Percentiles rank a stretch among this genome's conserved stretches.
These are phyloP conservation scores for Pseudogymnoascus sp. DNA, from an alignment of 2,329 filamentous ascomycete genomes.

Conservation along the genomic window DNA sequence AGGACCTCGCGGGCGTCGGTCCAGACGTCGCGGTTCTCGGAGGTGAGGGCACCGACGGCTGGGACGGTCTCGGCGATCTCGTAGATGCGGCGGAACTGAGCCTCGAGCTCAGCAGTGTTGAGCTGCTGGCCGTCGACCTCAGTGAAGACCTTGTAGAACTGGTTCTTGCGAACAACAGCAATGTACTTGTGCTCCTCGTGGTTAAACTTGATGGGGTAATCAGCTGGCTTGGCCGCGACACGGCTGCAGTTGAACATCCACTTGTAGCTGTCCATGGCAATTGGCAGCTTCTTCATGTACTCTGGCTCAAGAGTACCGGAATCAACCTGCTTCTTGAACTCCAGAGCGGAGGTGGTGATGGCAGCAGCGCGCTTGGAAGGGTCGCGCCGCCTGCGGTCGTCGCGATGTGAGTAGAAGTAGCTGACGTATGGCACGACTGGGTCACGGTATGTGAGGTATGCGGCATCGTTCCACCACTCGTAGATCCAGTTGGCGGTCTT, in stretches of 20 bases:
- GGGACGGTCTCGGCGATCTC: constrained; percentile 64
- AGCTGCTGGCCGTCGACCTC: constrained; percentile 77
- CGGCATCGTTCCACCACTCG: constrained; percentile 97
- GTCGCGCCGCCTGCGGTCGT: constrained; percentile 80
- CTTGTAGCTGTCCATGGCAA: constrained; percentile 97
- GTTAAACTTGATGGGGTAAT: constrained; percentile 76
- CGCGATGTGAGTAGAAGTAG: constrained; percentile 98
- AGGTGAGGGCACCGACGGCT: constrained; percentile 76
- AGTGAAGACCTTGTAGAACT: constrained; percentile 87
- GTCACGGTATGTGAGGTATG: constrained; percentile 88
- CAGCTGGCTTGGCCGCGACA: constrained; percentile 71
- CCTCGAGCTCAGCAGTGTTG: constrained; percentile 81
- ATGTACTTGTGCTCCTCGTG: constrained; percentile 75
- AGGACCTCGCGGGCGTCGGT: constrained; percentile 72
- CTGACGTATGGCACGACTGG: constrained; percentile 96
- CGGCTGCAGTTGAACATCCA: constrained; percentile 98
- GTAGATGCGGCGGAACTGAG: constrained; percentile 81
- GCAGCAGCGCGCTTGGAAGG: constrained; percentile 90
- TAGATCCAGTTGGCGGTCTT: constrained; percentile 87
- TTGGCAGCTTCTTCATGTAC: constrained; percentile 96
- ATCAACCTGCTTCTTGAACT: constrained; percentile 94
- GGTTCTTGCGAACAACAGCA: constrained; percentile 85
- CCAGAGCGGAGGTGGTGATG: constrained; percentile 73
- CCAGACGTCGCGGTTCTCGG: constrained; percentile 91
- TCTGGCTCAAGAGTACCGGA: constrained; percentile 78